Evolutionary conservation across 352 stramenopile genomes (phyloP).

Genomic region (Globisporangium carolinianum): DNA sequence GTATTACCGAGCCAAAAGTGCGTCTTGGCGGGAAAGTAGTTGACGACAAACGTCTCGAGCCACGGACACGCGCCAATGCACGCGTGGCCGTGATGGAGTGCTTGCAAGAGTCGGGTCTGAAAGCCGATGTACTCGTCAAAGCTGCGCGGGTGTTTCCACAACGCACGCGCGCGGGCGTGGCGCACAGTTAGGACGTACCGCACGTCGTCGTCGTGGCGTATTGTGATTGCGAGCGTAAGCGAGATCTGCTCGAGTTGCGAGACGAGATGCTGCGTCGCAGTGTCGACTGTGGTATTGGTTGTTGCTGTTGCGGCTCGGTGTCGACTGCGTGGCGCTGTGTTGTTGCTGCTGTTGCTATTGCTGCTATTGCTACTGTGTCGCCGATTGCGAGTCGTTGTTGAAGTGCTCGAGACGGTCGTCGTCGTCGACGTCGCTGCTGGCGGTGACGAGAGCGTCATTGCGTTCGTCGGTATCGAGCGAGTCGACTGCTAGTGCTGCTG

Average conservation of each 20-base stretch:
- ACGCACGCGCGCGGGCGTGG: constrained; percentile 19
- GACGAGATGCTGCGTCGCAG: constrained; percentile 12
- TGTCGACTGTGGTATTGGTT: not conserved
- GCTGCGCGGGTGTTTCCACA: constrained; percentile 30
- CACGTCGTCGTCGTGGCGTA: constrained; percentile 24
- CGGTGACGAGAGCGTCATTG: not conserved
- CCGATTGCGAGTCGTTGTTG: not conserved
- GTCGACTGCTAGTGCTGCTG: too few relatives aligned
- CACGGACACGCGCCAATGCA: constrained; percentile 45
- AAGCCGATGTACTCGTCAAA: constrained; percentile 44
- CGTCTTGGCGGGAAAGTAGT: constrained; percentile 27
- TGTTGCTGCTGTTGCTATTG: not conserved
- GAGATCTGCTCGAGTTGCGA: constrained; percentile 26
- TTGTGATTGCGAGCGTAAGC: constrained; percentile 17
- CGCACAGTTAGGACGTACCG: constrained; percentile 40
- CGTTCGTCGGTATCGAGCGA: not conserved
- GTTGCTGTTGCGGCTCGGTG: not conserved
- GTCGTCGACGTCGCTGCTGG: not conserved
- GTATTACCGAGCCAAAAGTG: constrained; percentile 14
- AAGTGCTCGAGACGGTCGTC: not conserved
- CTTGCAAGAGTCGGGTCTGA: constrained; percentile 22
- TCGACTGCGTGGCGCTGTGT: not conserved
- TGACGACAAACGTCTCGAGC: constrained; percentile 39
- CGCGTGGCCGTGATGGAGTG: constrained; percentile 46
- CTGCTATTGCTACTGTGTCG: not conserved